These are phyloP conservation scores for Sutorius australiensis DNA, from an alignment of 768 basidiomycete species.

Conservation along the genomic window DNA sequence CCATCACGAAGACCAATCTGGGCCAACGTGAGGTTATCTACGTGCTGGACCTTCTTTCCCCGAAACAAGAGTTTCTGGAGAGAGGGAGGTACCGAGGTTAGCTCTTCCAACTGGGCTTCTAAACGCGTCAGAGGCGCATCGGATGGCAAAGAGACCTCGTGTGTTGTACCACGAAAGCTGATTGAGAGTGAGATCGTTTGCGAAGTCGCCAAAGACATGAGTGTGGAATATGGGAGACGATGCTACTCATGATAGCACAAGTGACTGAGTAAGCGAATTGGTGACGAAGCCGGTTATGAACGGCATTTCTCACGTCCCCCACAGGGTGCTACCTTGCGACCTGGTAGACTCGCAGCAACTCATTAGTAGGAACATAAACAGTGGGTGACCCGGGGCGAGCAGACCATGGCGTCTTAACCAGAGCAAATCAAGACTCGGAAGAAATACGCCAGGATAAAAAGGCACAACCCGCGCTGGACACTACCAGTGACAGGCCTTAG, in stretches of 20 bases:
- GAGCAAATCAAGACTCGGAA: too few relatives aligned
- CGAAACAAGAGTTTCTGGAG: constrained; percentile 73
- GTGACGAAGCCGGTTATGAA: neutral
- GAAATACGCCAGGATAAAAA: too few relatives aligned
- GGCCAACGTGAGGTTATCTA: constrained; percentile 31
- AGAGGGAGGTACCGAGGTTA: constrained; percentile 61
- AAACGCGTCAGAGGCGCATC: constrained; percentile 51
- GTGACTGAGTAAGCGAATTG: constrained; percentile 15
- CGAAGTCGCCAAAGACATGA: constrained; percentile 11
- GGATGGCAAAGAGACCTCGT: constrained; percentile 46
- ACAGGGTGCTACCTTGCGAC: too few relatives aligned
- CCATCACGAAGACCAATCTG: constrained; percentile 62
- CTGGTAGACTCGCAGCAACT: too few relatives aligned
- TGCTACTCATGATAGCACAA: neutral
- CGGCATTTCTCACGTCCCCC: too few relatives aligned
- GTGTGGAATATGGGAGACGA: neutral
- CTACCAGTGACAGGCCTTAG: too few relatives aligned
- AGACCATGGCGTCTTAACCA: too few relatives aligned
- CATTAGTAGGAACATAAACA: too few relatives aligned
- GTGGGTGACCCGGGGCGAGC: too few relatives aligned
- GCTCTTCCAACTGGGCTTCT: constrained; percentile 50
- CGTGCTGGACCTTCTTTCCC: constrained; percentile 48
- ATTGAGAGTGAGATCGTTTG: constrained; percentile 28
- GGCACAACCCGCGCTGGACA: too few relatives aligned
- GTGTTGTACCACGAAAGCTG: constrained; percentile 45